Evolutionary conservation across 2,329 filamentous ascomycete genomes (phyloP), one percentile per base, ranked within the genome.

Genomic region (Aspergillus versicolor): DNA sequence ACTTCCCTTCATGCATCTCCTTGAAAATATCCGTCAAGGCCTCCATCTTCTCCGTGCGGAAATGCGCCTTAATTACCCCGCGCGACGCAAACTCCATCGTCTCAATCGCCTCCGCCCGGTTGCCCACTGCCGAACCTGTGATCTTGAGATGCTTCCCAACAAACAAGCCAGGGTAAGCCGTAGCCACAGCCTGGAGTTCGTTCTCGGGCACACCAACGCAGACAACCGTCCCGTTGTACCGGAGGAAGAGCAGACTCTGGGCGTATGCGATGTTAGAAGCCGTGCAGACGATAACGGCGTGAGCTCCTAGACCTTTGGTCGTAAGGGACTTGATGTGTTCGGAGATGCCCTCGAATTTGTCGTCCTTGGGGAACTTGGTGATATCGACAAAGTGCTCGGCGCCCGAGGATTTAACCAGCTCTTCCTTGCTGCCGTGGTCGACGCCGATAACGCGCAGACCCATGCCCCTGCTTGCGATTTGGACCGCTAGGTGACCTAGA

Each of bases 351-450:
- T 70, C 68, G 32, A 79, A 80, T 44, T 81, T 77, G 45, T 80
- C 77, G 54, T 80, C 75, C 38, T 64, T 62, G 5, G 73, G 70
- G 63, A 77, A 79, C 55, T 80, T 75, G 30, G 84, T 83, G 57
- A 88, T 77, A 60, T 87, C 84, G 57, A 89, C 76, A 72, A 89
- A 89, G 62, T 83, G 80, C 67, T 89, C 86, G 0, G 86, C 86
- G 8, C 87, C 87, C n/a, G 79, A 84, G 0, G 82, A 77, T 47
- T 80, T 79, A 9, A 83, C 80, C 2, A 88, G 67, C 12, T 81
- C 64, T 63, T 83, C 82, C 70, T 89, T 89, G 64, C 78, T 81
- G 45, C 81, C 82, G 62, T 84, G 79, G 67, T 89, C 87, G 67
- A 89, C 81, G 24, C 85, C 87, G 56, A 88, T 85, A 37, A 88